Evolutionary conservation across 148 eudicot genomes (phyloP), one percentile per base, ranked within the genome.

Genomic region (Pharnaceum exiguum): DNA sequence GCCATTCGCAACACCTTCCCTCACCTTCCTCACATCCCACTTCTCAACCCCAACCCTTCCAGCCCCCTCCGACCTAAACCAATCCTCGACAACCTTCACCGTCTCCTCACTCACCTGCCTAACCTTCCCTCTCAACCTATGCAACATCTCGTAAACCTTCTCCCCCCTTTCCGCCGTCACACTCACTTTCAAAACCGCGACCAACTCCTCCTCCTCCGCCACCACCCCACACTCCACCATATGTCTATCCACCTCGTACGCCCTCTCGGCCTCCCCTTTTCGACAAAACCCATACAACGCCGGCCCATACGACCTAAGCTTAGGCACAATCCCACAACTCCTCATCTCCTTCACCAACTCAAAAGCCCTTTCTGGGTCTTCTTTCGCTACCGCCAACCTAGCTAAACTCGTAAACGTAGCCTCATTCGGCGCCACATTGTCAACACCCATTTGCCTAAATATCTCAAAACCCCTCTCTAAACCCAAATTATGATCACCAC

Each of bases 341-440:
- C 68, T 81, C 96, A 88, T 91, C 67, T 71, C 30, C 68, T 79
- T 84, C 42, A 91, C 81, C 59, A 88, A 72, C 35, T 79, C 81
- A 75, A 91, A 88, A 27, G 96, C 98, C 96, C 81, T 65, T 56
- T 77, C 75, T 1, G 98, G 96, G 66, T 88, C 94, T 43, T 85
- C 55, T 46, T 83, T 88, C 2, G 65, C 71, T n/a, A 73, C 79
- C 1, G 96, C 98, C 61, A 91, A 73, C 58, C 98, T 81, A 25
- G 98, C 95, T 42, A 74, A 63, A 67, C 78, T 91, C n/a, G 98
- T 91, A 62, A 85, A 91, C 1, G 98, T 85, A 18, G 96, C 90
- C 77, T 91, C 98, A 51, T 87, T 85, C 2, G 98, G 96, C 15
- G 43, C 72, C 67, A 91, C 73, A n/a, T 63, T 71, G 44, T 78